Percentiles rank a stretch among this genome's conserved stretches.
These are phyloP conservation scores for Lachnellula subtilissima DNA, from an alignment of 2,329 filamentous ascomycete genomes.

Conservation along the genomic window DNA sequence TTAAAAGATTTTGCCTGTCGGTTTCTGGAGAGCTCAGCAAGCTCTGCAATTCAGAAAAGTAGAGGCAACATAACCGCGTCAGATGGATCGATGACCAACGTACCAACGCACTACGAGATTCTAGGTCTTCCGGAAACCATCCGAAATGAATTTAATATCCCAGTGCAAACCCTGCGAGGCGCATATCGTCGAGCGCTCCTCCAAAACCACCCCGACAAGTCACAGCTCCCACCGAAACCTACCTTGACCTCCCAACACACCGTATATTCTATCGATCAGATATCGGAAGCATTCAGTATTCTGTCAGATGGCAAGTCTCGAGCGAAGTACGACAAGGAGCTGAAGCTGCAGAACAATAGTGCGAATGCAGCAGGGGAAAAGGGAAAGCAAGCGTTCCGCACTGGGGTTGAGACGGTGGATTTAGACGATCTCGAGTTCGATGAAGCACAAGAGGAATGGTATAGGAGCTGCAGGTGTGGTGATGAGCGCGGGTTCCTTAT, in stretches of 20 bases:
- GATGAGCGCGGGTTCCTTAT: conserved; percentile 57
- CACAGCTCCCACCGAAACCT: conserved; percentile 9
- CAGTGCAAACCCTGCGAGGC: conserved; percentile 49
- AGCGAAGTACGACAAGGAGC: conserved; percentile 48
- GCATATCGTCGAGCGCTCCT: conserved; percentile 63
- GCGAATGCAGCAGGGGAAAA: conserved; percentile 8
- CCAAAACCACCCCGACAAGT: conserved; percentile 52
- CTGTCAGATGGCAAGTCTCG: conserved; percentile 48
- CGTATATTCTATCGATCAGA: conserved; percentile 56
- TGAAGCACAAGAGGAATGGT: conserved; percentile 45
- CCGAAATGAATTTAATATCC: conserved; percentile 40
- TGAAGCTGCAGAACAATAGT: conserved; percentile 34
- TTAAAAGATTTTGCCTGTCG: too few relatives aligned
- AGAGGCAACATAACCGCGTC: neutral
- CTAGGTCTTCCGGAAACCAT: conserved; percentile 50
- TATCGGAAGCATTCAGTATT: conserved; percentile 53
- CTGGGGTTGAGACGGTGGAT: conserved; percentile 59
- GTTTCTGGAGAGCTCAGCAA: neutral
- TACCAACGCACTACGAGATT: conserved; percentile 55
- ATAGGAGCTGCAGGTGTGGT: conserved; percentile 57
- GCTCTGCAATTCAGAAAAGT: neutral
- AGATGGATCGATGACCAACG: conserved; percentile 26
- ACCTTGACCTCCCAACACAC: conserved; percentile 8
- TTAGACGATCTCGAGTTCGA: conserved; percentile 59
- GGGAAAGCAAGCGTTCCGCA: conserved; percentile 40